Percentiles rank a stretch among this genome's conserved stretches.
phyloP scores from a whole-genome alignment of 768 basidiomycete species.

The Mycena rebaudengoi region DNA sequence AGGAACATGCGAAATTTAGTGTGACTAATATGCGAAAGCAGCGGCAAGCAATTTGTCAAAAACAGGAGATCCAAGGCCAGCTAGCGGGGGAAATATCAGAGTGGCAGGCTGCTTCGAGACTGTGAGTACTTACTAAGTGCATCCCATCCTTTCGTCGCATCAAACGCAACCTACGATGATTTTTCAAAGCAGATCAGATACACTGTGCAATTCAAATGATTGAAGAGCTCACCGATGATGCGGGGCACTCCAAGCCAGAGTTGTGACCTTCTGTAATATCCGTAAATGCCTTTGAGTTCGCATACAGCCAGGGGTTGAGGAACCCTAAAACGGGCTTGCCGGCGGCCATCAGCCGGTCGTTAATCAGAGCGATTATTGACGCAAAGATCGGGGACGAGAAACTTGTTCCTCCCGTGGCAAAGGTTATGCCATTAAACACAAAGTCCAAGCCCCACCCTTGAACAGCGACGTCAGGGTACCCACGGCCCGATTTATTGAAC shows the following conservation, averaged over 20 bases:
- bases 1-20: not conserved
- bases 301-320: not conserved
- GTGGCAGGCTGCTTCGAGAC: not conserved
- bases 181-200: slow-evolving; percentile 4
- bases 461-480: slow-evolving; percentile 25
- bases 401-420: slow-evolving; percentile 49
- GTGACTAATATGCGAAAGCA: not conserved
- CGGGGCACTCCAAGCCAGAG: slow-evolving; percentile 2
- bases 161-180: slow-evolving; percentile 7
- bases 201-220: slow-evolving; percentile 1
- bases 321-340: not conserved
- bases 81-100: not conserved
- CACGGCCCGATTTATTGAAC: slow-evolving; percentile 26
- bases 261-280: slow-evolving; percentile 2
- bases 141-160: slow-evolving; percentile 4
- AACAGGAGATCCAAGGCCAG: not conserved
- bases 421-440: not conserved
- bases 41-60: not conserved
- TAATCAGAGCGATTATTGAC: too few relatives aligned
- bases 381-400: slow-evolving; percentile 49
- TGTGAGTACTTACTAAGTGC: not conserved
- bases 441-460: slow-evolving; percentile 1
- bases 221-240: not conserved
- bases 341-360: not conserved
- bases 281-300: not conserved